Percentiles rank a stretch among this genome's conserved stretches.
phyloP scores from a whole-genome alignment of 208 protist genomes.

The Phytomonas serpens region DNA sequence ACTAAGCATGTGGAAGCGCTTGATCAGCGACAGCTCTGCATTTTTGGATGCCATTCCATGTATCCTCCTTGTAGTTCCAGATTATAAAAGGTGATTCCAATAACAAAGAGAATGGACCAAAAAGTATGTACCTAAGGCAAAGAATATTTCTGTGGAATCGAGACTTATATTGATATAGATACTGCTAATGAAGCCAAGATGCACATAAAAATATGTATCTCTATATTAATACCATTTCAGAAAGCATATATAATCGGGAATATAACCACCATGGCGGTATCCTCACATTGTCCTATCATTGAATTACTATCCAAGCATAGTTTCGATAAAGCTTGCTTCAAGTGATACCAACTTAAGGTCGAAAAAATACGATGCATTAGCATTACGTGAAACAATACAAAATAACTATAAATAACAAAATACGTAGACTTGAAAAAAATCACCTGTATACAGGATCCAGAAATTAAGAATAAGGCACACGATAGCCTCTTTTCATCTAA shows the following conservation, averaged over 20 bases:
- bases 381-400: background rate
- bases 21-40: constrained; percentile 71
- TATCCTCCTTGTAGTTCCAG: background rate
- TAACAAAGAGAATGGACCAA: background rate
- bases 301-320: background rate
- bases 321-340: background rate
- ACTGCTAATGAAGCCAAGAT: background rate
- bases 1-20: constrained; percentile 63
- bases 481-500: background rate
- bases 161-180: background rate
- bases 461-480: background rate
- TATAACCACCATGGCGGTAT: background rate
- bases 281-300: background rate
- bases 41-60: constrained; percentile 50
- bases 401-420: background rate
- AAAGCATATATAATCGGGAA: background rate
- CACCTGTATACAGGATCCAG: background rate
- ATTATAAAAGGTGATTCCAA: background rate
- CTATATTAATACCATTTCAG: background rate
- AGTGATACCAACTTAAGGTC: background rate
- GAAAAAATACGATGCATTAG: background rate
- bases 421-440: constrained; percentile 1
- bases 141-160: background rate
- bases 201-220: background rate
- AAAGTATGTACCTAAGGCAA: background rate